These are phyloP conservation scores for Wickerhamomyces pijperi DNA, from an alignment of 805 yeast species.

Conservation along the genomic window DNA sequence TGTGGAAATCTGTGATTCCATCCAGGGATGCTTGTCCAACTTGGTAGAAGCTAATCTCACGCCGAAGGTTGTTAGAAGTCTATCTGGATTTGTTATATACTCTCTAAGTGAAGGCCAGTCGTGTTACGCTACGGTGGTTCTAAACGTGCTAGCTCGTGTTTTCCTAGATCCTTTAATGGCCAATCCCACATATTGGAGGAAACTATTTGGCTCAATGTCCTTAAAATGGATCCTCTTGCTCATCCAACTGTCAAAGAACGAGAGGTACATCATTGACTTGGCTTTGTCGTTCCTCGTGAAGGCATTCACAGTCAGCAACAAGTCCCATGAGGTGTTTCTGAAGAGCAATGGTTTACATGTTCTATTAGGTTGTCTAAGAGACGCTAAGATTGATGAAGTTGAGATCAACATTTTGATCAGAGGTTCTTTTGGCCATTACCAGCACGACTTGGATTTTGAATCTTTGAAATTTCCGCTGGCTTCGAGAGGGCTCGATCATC, in stretches of 20 bases:
- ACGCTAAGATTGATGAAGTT: constrained; percentile 26
- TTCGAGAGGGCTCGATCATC: constrained; percentile 3
- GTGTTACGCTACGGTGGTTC: constrained; percentile 17
- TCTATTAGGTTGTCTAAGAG: constrained; percentile 32
- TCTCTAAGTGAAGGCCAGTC: constrained; percentile 27
- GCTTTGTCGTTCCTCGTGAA: constrained; percentile 36
- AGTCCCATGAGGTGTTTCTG: constrained; percentile 36
- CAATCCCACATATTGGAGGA: constrained; percentile 31
- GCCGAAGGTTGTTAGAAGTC: constrained; percentile 39
- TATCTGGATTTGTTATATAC: constrained; percentile 41
- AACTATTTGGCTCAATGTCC: constrained; percentile 43
- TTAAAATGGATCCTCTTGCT: constrained; percentile 58
- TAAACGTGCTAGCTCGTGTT: constrained; percentile 19
- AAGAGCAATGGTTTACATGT: constrained; percentile 41
- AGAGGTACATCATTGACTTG: constrained; percentile 18
- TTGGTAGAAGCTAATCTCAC: constrained; percentile 37
- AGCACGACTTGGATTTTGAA: constrained; percentile 14
- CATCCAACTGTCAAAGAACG: constrained; percentile 26
- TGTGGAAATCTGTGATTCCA: constrained; percentile 23
- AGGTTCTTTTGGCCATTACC: constrained; percentile 35
- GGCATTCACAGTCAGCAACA: constrained; percentile 35
- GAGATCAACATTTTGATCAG: constrained; percentile 27
- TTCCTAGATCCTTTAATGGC: constrained; percentile 27
- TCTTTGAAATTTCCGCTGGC: constrained; percentile 6
- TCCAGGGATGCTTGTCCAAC: constrained; percentile 28